Conservation (phyloP, 805 yeast species). For the Wickerhamomyces silvicola region DNA sequence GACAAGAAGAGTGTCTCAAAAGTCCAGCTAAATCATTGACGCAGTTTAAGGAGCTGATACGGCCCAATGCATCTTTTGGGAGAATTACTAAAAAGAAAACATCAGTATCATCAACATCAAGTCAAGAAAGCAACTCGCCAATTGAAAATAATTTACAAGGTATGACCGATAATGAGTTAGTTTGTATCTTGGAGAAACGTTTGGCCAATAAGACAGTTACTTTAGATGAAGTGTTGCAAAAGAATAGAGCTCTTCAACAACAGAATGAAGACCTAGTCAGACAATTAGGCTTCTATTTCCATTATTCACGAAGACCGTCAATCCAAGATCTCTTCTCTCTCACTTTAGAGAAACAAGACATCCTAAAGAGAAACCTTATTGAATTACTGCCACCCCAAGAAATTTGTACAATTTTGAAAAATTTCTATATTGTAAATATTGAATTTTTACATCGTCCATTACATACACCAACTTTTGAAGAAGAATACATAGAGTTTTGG, state of each 20-base stretch:
- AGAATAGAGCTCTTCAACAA: slow-evolving; percentile 1
- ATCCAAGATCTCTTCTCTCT: slow-evolving; percentile 1
- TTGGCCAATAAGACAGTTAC: slow-evolving; percentile 1
- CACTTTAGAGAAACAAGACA: slow-evolving; percentile 3
- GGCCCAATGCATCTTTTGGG: slow-evolving; percentile 15
- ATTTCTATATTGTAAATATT: slow-evolving; percentile 10
- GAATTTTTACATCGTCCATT: slow-evolving; percentile 5
- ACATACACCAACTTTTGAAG: slow-evolving; percentile 7
- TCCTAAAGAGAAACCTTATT: slow-evolving; percentile 6
- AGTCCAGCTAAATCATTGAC: slow-evolving; percentile 12
- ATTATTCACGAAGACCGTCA: neutral
- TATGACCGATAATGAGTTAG: neutral
- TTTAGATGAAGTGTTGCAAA: slow-evolving; percentile 3
- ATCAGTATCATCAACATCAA: neutral
- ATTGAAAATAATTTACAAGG: too few species aligned
- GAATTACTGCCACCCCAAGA: slow-evolving; percentile 9
- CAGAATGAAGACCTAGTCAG: slow-evolving; percentile 9
- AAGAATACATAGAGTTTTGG: slow-evolving; percentile 12
- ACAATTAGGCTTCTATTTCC: slow-evolving; percentile 6
- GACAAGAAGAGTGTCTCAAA: slow-evolving; percentile 12
- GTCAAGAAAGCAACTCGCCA: too few species aligned
- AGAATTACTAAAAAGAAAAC: slow-evolving; percentile 7
- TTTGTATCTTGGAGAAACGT: slow-evolving; percentile 1
- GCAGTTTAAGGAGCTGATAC: slow-evolving; percentile 15
- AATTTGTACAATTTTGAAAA: slow-evolving; percentile 7